Base-by-base conservation (phyloP, 768 basidiomycete genomes). In the Agaricus blazei region DNA sequence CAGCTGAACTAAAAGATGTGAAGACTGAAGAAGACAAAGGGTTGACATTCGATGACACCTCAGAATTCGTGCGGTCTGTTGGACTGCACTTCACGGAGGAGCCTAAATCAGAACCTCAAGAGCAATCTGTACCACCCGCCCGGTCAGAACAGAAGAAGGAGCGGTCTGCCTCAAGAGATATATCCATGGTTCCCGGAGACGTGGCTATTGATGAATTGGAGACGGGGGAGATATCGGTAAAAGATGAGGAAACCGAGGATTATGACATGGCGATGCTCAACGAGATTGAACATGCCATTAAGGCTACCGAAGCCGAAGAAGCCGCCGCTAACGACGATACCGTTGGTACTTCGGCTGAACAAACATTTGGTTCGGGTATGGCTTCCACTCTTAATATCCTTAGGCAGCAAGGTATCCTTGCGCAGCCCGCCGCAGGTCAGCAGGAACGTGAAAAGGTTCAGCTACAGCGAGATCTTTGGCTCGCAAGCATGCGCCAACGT, bases 1-100 rank as follows among this genome's bases (percentile, higher is more conserved):
- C 48, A 58, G 74, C 12, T 82, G 80, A 61, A 78, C 74, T 36
- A 47, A 59, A 36, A 27, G 48, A 34, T 14, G 42, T 44, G 23
- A 73, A 78, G n/a, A 66, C 63, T 29, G 71, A 71, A 14, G 67
- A 67, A 4, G 80, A 76, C 24, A 74, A 69, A 19, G 88, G 88
- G 23, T 75, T 98, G 31, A 90, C 88, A 0, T 93, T 99, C 59
- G 95, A 98, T 65, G 95, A 98, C 62, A 98, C 96, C 0, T 93
- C 93, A 1, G 96, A 98, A 68, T 99, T 99, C 60, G 91, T 98
- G 40, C 85, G 94, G 15, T 85, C 85, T 14, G 90, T 92, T 46
- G 83, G 84, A 1, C 84, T 83, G 59, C 82, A 84, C 59, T 84
- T 86, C 0, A 67, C 79, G 1, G 70, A 74, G 40, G 75, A 67